Evolutionary conservation across 1,284 basidiomycete genomes (phyloP).

Genomic region (Cutaneotrichosporon sp.): DNA sequence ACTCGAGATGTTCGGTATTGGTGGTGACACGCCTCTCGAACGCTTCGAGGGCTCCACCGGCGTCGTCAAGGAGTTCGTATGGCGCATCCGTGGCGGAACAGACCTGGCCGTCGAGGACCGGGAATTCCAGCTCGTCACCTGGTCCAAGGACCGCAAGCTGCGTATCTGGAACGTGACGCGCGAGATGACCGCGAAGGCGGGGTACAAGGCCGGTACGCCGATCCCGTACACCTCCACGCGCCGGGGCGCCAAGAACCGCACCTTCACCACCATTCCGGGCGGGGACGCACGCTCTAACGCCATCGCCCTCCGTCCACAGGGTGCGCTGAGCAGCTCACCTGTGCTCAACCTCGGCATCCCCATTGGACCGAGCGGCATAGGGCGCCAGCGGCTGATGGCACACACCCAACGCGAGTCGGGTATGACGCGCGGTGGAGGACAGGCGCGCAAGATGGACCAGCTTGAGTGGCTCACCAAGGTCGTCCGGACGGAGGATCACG

Average conservation of each 20-base stretch:
- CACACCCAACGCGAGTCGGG: slow-evolving; percentile 36
- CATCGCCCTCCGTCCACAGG: background rate
- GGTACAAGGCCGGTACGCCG: slow-evolving; percentile 56
- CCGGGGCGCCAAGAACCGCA: slow-evolving; percentile 50
- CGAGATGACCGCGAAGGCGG: slow-evolving; percentile 57
- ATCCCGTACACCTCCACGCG: slow-evolving; percentile 58
- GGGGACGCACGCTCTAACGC: background rate
- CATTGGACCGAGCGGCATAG: slow-evolving; percentile 37
- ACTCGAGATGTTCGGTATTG: slow-evolving; percentile 74
- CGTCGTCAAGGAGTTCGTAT: slow-evolving; percentile 97
- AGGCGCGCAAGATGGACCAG: slow-evolving; percentile 45
- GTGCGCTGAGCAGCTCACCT: background rate
- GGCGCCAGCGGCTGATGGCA: slow-evolving; percentile 34
- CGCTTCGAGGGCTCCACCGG: slow-evolving; percentile 85
- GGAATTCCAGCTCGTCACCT: slow-evolving; percentile 90
- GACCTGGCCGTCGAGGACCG: slow-evolving; percentile 60
- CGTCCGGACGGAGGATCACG: slow-evolving; percentile 33
- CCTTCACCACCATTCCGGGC: slow-evolving; percentile 39
- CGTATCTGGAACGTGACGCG: slow-evolving; percentile 84
- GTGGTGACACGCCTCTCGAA: slow-evolving; percentile 56
- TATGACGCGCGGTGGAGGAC: slow-evolving; percentile 51
- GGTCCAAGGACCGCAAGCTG: slow-evolving; percentile 92
- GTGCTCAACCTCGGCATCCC: slow-evolving; percentile 5
- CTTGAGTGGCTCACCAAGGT: slow-evolving; percentile 53
- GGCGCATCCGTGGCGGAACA: slow-evolving; percentile 66